Conservation (phyloP, 345 rosid species). For the Linum lewisii region DNA sequence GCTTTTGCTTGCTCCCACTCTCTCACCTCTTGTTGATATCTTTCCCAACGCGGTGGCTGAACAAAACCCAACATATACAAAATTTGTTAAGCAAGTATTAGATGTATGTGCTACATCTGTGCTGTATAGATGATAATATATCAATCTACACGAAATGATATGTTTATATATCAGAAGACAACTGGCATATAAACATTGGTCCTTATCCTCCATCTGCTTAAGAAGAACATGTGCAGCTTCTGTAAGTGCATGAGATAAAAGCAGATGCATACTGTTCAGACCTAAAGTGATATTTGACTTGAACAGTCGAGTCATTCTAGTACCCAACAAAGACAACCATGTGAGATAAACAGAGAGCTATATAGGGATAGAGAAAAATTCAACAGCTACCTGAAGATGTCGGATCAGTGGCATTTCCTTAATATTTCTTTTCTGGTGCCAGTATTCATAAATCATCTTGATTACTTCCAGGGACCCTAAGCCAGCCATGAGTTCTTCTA, state of each 20-base stretch:
- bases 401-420: constrained; percentile 84
- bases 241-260: too few species aligned
- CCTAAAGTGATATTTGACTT: not conserved
- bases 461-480: constrained; percentile 41
- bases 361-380: not conserved
- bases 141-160: too few species aligned
- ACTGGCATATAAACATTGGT: too few species aligned
- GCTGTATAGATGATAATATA: not conserved
- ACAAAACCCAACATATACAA: constrained; percentile 8
- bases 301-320: not conserved
- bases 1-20: constrained; percentile 68
- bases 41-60: constrained; percentile 93
- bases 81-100: not conserved
- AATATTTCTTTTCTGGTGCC: constrained; percentile 73
- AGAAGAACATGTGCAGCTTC: too few species aligned
- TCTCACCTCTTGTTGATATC: constrained; percentile 64
- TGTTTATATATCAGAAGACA: too few species aligned
- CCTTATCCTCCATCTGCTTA: too few species aligned
- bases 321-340: not conserved
- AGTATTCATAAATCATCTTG: constrained; percentile 47
- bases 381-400: constrained; percentile 73
- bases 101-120: not conserved
- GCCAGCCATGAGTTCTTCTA: constrained; percentile 52
- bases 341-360: not conserved
- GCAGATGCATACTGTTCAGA: too few species aligned